A percentile compares a stretch with the other conserved stretches of the same genome.
Evolutionary conservation across 805 yeast genomes (phyloP).

Genomic region (Komagataella pseudopastoris): DNA sequence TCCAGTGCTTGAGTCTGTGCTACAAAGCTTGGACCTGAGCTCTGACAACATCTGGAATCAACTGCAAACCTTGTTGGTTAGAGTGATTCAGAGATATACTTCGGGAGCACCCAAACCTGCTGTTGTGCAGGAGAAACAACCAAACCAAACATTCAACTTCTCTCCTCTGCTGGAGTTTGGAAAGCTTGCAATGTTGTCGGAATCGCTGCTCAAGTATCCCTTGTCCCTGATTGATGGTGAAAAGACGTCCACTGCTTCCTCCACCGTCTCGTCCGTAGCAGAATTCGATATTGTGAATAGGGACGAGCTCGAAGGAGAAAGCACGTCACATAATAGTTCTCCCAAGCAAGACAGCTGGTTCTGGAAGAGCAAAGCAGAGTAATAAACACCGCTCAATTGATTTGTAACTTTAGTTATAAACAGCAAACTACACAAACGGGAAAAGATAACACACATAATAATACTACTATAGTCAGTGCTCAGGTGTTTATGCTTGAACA

Average conservation of each 20-base stretch:
- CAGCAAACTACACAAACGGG: background rate
- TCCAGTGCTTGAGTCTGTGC: constrained; percentile 22
- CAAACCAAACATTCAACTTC: background rate
- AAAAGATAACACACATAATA: background rate
- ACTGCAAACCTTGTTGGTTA: constrained; percentile 2
- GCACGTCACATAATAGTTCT: background rate
- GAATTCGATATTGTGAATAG: background rate
- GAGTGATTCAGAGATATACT: background rate
- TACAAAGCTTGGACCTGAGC: constrained; percentile 3
- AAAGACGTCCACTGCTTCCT: background rate
- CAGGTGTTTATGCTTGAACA: background rate
- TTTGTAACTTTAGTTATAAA: background rate
- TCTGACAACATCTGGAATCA: constrained; percentile 3
- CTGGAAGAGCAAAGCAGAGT: background rate
- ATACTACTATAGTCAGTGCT: background rate
- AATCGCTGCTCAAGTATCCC: background rate
- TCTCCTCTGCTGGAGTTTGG: background rate
- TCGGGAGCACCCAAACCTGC: background rate
- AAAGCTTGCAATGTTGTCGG: background rate
- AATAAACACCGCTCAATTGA: background rate
- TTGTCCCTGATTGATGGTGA: background rate
- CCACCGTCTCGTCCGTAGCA: background rate
- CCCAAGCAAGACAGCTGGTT: background rate
- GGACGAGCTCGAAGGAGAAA: background rate
- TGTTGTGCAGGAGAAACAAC: background rate